Evolutionary conservation across 768 basidiomycete genomes (phyloP).

Genomic region (Kwoniella dejecticola): DNA sequence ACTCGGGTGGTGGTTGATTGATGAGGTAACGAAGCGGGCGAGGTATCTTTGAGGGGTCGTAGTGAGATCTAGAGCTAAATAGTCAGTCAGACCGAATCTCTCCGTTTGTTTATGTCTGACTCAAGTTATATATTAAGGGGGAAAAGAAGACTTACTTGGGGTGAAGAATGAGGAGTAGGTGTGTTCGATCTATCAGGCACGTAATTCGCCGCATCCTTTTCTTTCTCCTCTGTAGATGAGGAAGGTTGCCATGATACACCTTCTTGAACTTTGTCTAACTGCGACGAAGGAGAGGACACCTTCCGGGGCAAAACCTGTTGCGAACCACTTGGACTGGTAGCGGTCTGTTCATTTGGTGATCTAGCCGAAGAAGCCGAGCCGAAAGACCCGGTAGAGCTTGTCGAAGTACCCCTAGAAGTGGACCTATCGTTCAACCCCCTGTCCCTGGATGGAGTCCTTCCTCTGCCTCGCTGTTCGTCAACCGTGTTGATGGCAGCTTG

Average conservation of each 20-base stretch:
- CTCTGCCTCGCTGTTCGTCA: slow-evolving; percentile 20
- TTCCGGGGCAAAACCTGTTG: not conserved
- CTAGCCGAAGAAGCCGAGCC: slow-evolving; percentile 22
- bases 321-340: not conserved
- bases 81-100: slow-evolving; percentile 34
- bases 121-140: not conserved
- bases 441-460: slow-evolving; percentile 20
- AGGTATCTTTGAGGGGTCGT: slow-evolving; percentile 52
- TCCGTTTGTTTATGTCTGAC: not conserved
- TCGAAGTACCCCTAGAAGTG: slow-evolving; percentile 36
- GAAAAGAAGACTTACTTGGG: slow-evolving; percentile 44
- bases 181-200: slow-evolving; percentile 38
- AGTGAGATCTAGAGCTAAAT: slow-evolving; percentile 47
- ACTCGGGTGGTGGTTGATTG: slow-evolving; percentile 26
- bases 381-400: slow-evolving; percentile 26
- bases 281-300: slow-evolving; percentile 4
- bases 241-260: slow-evolving; percentile 22
- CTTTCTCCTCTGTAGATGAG: not conserved
- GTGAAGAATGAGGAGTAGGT: slow-evolving; percentile 55
- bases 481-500: not conserved
- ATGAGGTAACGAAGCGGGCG: slow-evolving; percentile 54
- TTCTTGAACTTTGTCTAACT: slow-evolving; percentile 32
- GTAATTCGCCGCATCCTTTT: slow-evolving; percentile 16
- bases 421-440: slow-evolving; percentile 32
- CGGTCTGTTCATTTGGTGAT: slow-evolving; percentile 20